Evolutionary conservation across 2,329 filamentous ascomycete genomes (phyloP).

Genomic region (Monilinia vaccinii-corymbosi): DNA sequence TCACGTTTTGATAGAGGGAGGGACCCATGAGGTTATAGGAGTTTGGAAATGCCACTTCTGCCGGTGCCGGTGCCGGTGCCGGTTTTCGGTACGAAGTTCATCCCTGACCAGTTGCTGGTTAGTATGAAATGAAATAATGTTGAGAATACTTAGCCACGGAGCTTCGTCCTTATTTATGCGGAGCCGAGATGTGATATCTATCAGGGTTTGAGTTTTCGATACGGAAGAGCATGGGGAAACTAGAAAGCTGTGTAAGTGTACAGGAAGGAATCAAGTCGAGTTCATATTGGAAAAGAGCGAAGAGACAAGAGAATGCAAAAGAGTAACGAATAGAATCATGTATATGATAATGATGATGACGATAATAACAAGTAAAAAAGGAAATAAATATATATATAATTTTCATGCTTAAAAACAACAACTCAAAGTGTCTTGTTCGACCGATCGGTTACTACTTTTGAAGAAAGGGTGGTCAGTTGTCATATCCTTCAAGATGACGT

Average conservation of each 20-base stretch:
- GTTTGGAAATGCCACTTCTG: not conserved
- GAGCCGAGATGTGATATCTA: not conserved
- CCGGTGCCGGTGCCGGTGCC: not conserved
- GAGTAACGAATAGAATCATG: no score
- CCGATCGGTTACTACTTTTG: not conserved
- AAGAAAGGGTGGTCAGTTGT: not conserved
- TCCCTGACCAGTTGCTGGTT: no score
- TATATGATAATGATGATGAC: no score
- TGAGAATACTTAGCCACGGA: not conserved
- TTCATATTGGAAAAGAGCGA: no score
- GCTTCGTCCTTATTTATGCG: not conserved
- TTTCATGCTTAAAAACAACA: no score
- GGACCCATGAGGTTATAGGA: not conserved
- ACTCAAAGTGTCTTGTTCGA: no score
- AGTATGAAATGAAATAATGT: no score
- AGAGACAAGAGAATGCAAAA: no score
- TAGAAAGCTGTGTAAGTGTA: not conserved
- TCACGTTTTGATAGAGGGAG: not conserved
- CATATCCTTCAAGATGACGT: not conserved
- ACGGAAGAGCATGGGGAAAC: not conserved
- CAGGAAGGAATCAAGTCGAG: no score
- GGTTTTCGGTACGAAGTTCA: not conserved
- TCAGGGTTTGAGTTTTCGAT: constrained; percentile 4
- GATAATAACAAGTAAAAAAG: no score
- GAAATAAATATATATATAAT: no score